These are phyloP conservation scores for Colletotrichum sp. DNA, from an alignment of 2,329 filamentous ascomycete species.

Conservation along the genomic window DNA sequence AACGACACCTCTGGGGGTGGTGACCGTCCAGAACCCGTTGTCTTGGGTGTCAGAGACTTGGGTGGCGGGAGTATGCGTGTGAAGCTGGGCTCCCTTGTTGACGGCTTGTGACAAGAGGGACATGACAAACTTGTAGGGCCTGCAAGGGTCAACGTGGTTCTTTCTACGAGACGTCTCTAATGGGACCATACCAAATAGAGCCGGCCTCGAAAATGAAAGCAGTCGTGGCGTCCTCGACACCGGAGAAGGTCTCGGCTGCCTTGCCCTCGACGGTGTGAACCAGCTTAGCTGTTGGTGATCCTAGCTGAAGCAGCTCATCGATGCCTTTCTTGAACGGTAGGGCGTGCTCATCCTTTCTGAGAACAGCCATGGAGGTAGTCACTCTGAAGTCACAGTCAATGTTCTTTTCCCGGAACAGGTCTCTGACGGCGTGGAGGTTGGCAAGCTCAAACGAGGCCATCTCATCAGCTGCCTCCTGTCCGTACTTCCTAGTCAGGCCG, in stretches of 20 bases:
- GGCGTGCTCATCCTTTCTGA: neutral
- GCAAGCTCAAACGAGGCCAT: conserved; percentile 24
- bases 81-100: conserved; percentile 25
- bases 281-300: conserved; percentile 5
- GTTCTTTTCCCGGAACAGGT: neutral
- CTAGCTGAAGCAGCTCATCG: neutral
- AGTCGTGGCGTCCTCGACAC: conserved; percentile 38
- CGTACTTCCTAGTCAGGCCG: conserved; percentile 10
- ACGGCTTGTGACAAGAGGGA: conserved; percentile 51
- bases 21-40: conserved; percentile 22
- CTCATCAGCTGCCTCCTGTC: conserved; percentile 25
- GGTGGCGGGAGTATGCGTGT: conserved; percentile 20
- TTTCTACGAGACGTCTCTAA: neutral
- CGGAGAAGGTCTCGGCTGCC: conserved; percentile 34
- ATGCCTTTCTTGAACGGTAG: conserved; percentile 25
- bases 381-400: conserved; percentile 20
- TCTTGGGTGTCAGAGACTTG: conserved; percentile 21
- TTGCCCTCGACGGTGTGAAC: conserved; percentile 17
- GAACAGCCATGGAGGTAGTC: conserved; percentile 11
- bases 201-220: conserved; percentile 31
- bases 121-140: conserved; percentile 61
- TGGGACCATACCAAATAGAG: conserved; percentile 42
- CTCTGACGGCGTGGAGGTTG: conserved; percentile 18
- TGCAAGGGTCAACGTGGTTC: neutral
- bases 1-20: conserved; percentile 60